Evolutionary conservation across 345 rosid genomes (phyloP).

Genomic region (Acer saccharum): DNA sequence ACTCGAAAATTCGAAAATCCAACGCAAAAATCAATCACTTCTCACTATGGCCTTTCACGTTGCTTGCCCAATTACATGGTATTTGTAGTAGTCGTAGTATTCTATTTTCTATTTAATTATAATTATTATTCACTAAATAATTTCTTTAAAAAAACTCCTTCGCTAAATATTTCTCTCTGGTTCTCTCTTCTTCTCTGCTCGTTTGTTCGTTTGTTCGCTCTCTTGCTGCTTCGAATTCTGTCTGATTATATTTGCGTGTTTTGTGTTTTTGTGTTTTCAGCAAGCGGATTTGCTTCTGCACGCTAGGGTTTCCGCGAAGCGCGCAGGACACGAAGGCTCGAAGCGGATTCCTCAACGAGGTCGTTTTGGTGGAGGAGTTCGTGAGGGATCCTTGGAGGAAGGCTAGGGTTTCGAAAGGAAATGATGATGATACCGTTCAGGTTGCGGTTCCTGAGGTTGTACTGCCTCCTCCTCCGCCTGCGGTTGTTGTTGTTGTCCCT

Average conservation of each 20-base stretch:
- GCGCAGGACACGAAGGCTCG: constrained; percentile 48
- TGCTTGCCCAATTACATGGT: constrained; percentile 99
- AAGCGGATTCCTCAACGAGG: constrained; percentile 49
- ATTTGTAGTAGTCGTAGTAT: background rate
- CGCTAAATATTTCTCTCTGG: background rate
- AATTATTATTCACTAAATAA: background rate
- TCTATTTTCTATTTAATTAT: background rate
- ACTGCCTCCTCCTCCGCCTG: constrained; percentile 33
- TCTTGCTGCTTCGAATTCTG: constrained; percentile 13
- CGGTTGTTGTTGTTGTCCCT: constrained; percentile 39
- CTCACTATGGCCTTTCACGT: constrained; percentile 96
- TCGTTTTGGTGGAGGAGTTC: constrained; percentile 49
- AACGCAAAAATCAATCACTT: constrained; percentile 1
- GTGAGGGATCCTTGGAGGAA: constrained; percentile 53
- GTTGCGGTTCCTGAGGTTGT: constrained; percentile 78
- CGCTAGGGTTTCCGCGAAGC: constrained; percentile 80
- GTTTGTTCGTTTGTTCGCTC: background rate
- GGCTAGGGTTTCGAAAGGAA: constrained; percentile 42
- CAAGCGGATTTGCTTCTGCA: constrained; percentile 85
- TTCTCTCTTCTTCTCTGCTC: background rate
- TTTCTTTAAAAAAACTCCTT: background rate
- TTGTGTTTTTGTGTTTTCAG: constrained; percentile 41
- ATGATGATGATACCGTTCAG: constrained; percentile 57
- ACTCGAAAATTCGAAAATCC: constrained; percentile 30
- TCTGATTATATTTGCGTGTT: background rate